These are phyloP conservation scores for Exophiala phaeomuriformis DNA, from an alignment of 2,329 filamentous ascomycete species.

Conservation along the genomic window DNA sequence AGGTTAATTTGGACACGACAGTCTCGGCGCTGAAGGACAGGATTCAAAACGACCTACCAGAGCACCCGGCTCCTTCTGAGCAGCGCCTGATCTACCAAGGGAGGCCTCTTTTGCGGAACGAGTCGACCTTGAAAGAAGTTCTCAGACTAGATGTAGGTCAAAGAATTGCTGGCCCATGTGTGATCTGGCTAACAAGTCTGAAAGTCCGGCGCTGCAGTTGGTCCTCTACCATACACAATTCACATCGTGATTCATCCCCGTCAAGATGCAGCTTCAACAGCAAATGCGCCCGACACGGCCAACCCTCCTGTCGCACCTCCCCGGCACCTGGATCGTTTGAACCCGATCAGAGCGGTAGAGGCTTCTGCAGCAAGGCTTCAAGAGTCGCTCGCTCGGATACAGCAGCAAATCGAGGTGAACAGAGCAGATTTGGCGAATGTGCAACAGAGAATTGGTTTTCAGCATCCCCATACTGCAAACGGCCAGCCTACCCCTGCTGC, in stretches of 20 bases:
- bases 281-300: background rate
- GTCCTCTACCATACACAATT: conserved; percentile 21
- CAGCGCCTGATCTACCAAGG: conserved; percentile 56
- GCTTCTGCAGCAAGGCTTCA: conserved; percentile 10
- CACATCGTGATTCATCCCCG: conserved; percentile 23
- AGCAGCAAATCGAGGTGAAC: conserved; percentile 19
- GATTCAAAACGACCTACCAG: conserved; percentile 45
- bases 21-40: conserved; percentile 47
- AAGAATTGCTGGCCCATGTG: conserved; percentile 21
- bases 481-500: background rate
- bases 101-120: conserved; percentile 45
- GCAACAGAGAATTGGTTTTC: conserved; percentile 20
- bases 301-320: background rate
- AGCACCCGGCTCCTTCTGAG: conserved; percentile 38
- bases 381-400: conserved; percentile 15
- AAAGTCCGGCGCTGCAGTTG: conserved; percentile 8
- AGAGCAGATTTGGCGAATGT: conserved; percentile 17
- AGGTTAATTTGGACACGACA: conserved; percentile 37
- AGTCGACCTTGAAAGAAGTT: conserved; percentile 43
- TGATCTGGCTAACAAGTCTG: background rate
- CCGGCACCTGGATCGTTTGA: background rate
- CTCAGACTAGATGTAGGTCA: conserved; percentile 44
- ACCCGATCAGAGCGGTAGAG: conserved; percentile 7
- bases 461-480: conserved; percentile 1
- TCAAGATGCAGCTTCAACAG: conserved; percentile 1